Base-by-base conservation (phyloP, 2,329 filamentous ascomycete species). In the Neodidymelliopsis sp. region DNA sequence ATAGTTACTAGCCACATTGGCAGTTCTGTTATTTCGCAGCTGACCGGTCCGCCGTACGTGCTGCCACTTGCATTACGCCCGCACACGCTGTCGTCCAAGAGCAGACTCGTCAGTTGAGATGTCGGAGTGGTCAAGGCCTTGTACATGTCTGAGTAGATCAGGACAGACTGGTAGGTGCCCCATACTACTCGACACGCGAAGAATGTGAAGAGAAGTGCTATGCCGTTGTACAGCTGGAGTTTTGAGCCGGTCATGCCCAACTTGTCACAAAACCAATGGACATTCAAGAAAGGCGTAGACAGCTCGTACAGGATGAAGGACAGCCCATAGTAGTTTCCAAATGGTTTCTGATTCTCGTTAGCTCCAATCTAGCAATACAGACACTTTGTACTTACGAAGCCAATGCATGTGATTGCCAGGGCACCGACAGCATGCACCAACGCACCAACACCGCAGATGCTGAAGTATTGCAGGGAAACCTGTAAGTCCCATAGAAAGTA, bases 181-280 rank as follows among this genome's bases (percentile, higher is more conserved):
- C 88, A 94, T 38, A 91, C 77, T 9, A 94, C 79, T 41, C 90
- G 88, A 67, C 86, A 89, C 49, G 77, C 81, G 72, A 92, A 91
- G 74, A 93, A 93, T 19, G 82, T 88, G 52, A 78, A 73, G 35
- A 92, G 82, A 3, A 94, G 82, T 41, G 83, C 71, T 50, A 91
- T 79, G 56, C 90, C 90, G 62, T 94, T 93, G 74, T 89, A 87
- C 12, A 92, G 80, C 74, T 94, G 90, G 15, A 84, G 75, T 49
- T 78, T 79, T 13, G 87, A 86, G 19, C 90, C 90, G 1, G 90
- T 94, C 78, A 90, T 84, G 61, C 84, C 81, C 33, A 93, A 75
- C 77, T 94, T 94, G 76, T 94, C 90, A 74, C 88, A 89, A 77
- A 94, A 93, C 90, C 90, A 94, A 77, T 94, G 90, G 65, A 93